Percentiles rank a stretch among this genome's conserved stretches.
These are phyloP conservation scores for Rehmannia glutinosa DNA, from an alignment of 257 asterid species.

Conservation along the genomic window DNA sequence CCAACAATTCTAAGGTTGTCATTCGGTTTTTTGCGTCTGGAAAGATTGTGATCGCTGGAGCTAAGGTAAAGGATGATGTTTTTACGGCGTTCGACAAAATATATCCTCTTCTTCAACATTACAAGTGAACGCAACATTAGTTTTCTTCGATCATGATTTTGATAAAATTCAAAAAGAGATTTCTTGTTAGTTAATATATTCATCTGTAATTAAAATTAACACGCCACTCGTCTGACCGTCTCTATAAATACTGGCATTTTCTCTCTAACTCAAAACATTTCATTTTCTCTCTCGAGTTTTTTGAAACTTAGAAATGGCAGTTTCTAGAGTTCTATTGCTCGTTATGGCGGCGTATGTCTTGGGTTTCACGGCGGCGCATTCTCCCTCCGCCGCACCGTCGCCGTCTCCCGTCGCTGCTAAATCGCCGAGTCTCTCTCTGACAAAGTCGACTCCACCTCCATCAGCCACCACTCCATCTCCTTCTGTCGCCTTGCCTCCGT, in stretches of 20 bases:
- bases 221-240: not conserved
- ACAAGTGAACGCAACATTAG: too few relatives aligned
- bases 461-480: not conserved
- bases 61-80: too few relatives aligned
- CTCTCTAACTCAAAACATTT: not conserved
- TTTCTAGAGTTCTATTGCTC: not conserved
- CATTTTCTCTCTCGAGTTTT: not conserved
- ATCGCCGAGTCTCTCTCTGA: not conserved
- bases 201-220: not conserved
- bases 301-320: conserved; percentile 1
- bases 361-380: conserved; percentile 4
- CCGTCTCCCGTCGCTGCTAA: not conserved
- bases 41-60: too few relatives aligned
- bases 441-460: not conserved
- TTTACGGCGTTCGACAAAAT: too few relatives aligned
- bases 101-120: too few relatives aligned
- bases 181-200: too few relatives aligned
- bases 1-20: too few relatives aligned
- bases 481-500: not conserved
- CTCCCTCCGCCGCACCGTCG: conserved; percentile 2
- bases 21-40: too few relatives aligned
- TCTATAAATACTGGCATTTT: not conserved
- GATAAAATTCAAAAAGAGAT: too few relatives aligned
- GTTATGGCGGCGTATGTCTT: not conserved
- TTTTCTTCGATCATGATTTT: too few relatives aligned